A percentile compares a stretch with the other conserved stretches of the same genome.
Evolutionary conservation across 1,139 yeast genomes (phyloP).

Genomic region (Debaryomycetaceae sp.): DNA sequence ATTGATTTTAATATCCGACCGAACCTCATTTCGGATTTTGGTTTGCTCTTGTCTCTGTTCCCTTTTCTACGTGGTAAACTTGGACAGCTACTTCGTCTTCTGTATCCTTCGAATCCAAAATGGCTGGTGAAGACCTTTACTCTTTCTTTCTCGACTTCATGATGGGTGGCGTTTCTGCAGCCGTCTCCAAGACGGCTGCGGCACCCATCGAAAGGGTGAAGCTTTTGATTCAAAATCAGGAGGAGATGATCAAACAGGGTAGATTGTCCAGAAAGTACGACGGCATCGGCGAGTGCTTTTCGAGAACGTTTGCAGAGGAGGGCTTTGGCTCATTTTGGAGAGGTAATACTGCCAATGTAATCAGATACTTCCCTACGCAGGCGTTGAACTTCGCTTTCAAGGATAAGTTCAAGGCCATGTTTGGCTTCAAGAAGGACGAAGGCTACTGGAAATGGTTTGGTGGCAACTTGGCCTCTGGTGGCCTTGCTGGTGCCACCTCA

Average conservation of each 20-base stretch:
- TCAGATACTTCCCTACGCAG: slow-evolving; percentile 84
- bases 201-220: slow-evolving; percentile 84
- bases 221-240: slow-evolving; percentile 78
- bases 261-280: slow-evolving; percentile 62
- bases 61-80: neutral
- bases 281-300: slow-evolving; percentile 71
- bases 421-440: slow-evolving; percentile 68
- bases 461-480: slow-evolving; percentile 83
- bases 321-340: slow-evolving; percentile 74
- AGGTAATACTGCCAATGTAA: slow-evolving; percentile 82
- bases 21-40: neutral
- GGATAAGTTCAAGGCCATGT: slow-evolving; percentile 75
- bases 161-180: slow-evolving; percentile 86
- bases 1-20: no score
- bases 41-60: neutral
- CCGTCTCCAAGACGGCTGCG: slow-evolving; percentile 80
- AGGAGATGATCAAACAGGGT: slow-evolving; percentile 80
- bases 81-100: neutral
- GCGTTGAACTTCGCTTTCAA: slow-evolving; percentile 83
- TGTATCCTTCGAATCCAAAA: neutral
- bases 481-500: slow-evolving; percentile 78
- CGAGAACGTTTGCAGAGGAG: slow-evolving; percentile 68
- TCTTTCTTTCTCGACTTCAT: slow-evolving; percentile 53
- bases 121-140: slow-evolving; percentile 2
- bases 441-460: slow-evolving; percentile 69